Conservation (phyloP, 2,329 filamentous ascomycete genomes). For the Monilinia vaccinii-corymbosi region DNA sequence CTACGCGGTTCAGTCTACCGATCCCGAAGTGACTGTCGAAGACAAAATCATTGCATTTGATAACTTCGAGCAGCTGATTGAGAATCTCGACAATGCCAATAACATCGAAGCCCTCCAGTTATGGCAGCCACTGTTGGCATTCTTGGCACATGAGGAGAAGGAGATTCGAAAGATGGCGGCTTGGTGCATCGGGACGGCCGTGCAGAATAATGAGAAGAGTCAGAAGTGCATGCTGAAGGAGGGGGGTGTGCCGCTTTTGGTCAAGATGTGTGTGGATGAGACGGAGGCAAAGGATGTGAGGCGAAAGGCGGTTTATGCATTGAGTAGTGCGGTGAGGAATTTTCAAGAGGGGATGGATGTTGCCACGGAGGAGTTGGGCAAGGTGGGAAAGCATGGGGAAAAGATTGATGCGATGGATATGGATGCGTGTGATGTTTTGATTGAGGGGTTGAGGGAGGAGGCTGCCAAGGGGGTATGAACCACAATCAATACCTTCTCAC, state of each 20-base stretch:
- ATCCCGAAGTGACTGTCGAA: constrained; percentile 57
- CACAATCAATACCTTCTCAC: neutral
- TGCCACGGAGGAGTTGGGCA: constrained; percentile 52
- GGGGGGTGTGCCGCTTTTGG: constrained; percentile 63
- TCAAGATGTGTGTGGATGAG: constrained; percentile 51
- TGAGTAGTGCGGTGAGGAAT: constrained; percentile 80
- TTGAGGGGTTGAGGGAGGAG: constrained; percentile 55
- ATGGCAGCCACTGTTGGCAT: constrained; percentile 70
- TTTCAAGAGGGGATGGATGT: constrained; percentile 75
- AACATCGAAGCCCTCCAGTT: constrained; percentile 71
- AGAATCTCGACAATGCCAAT: constrained; percentile 93
- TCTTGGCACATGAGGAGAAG: constrained; percentile 57
- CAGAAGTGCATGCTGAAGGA: constrained; percentile 61
- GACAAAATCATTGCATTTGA: constrained; percentile 80
- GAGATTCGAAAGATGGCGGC: constrained; percentile 78
- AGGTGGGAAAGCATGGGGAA: constrained; percentile 38
- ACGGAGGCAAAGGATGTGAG: constrained; percentile 56
- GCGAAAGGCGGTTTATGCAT: constrained; percentile 80
- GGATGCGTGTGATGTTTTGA: constrained; percentile 72
- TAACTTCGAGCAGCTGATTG: constrained; percentile 89
- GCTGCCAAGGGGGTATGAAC: constrained; percentile 17
- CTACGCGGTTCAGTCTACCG: constrained; percentile 56
- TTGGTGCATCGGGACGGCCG: constrained; percentile 91
- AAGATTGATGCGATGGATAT: constrained; percentile 78
- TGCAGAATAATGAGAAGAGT: constrained; percentile 85